These are phyloP conservation scores for Comarum palustre DNA, from an alignment of 306 rosid species.

Conservation along the genomic window DNA sequence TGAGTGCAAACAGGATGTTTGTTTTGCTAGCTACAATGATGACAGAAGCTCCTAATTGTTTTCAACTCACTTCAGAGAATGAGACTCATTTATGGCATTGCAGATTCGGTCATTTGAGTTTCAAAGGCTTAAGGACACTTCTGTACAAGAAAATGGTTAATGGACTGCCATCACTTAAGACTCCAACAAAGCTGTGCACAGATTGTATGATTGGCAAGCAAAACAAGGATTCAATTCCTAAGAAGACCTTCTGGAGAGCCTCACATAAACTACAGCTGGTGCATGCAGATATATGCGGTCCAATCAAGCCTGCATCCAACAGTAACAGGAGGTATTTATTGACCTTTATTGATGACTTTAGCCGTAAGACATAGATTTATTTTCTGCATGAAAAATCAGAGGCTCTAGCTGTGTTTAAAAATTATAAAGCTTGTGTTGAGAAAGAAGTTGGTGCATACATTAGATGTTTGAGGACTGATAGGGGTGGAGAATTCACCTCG, in stretches of 20 bases:
- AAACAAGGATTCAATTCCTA: neutral
- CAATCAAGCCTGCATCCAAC: neutral
- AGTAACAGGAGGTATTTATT: neutral
- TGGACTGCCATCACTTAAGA: neutral
- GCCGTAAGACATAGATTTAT: neutral
- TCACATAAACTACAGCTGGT: neutral
- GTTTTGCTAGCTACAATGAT: too few relatives aligned
- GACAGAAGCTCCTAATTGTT: too few relatives aligned
- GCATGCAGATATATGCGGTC: neutral
- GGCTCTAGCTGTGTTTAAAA: too few relatives aligned
- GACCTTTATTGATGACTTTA: neutral
- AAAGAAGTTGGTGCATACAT: too few relatives aligned
- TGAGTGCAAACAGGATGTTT: too few relatives aligned
- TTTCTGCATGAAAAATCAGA: too few relatives aligned
- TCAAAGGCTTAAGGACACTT: neutral
- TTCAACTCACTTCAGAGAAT: too few relatives aligned
- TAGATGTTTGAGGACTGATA: too few relatives aligned
- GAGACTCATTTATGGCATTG: too few relatives aligned
- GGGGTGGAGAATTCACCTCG: too few relatives aligned
- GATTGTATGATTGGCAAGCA: neutral
- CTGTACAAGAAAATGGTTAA: neutral
- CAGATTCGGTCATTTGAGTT: too few relatives aligned
- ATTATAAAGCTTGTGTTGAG: too few relatives aligned
- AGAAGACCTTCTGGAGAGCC: neutral
- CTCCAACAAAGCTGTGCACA: neutral